Percentiles rank a stretch among this genome's conserved stretches.
These are phyloP conservation scores for Vaccinium vitisidaea DNA, from an alignment of 148 eudicot genomes.

Conservation along the genomic window DNA sequence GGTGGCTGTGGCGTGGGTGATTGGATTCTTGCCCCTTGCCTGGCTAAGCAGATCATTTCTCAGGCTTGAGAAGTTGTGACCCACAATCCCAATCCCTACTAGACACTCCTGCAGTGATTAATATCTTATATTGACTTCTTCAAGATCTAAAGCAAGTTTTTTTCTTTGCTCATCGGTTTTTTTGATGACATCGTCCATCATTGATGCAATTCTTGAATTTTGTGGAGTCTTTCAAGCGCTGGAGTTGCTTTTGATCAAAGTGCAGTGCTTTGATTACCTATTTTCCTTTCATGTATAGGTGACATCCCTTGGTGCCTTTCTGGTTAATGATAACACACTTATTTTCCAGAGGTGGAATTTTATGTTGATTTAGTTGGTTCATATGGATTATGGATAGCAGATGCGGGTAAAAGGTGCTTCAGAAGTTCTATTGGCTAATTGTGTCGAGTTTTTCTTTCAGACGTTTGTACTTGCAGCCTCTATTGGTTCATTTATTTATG, in stretches of 20 bases:
- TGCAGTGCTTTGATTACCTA: background rate
- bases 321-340: background rate
- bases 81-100: background rate
- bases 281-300: background rate
- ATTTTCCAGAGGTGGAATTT: background rate
- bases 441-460: background rate
- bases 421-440: constrained; percentile 2
- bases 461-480: constrained; percentile 2
- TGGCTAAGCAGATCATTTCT: background rate
- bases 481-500: background rate
- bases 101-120: background rate
- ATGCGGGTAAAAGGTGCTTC: background rate
- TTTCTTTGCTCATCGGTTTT: no score
- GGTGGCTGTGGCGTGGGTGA: background rate
- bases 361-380: background rate
- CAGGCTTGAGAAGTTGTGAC: background rate
- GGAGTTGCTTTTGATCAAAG: background rate
- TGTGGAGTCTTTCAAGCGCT: background rate
- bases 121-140: background rate
- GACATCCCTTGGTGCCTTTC: background rate
- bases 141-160: background rate
- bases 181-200: no score
- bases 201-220: background rate
- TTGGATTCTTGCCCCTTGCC: background rate
- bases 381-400: background rate